Evolutionary conservation across 805 yeast species (phyloP).

Genomic region (Candida lessepsii): DNA sequence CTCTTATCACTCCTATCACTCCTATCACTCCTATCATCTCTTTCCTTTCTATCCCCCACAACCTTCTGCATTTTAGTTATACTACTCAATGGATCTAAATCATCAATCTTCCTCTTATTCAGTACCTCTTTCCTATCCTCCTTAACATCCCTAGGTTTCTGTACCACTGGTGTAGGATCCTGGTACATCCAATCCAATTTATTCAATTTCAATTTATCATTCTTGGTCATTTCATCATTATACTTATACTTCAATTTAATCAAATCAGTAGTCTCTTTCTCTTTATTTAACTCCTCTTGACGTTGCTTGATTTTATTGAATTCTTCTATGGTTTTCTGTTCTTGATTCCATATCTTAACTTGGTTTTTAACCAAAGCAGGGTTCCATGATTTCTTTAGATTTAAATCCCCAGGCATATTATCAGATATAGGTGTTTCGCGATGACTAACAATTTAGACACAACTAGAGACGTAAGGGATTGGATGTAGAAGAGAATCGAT

Average conservation of each 20-base stretch:
- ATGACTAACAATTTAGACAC: no score
- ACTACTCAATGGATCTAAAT: constrained; percentile 11
- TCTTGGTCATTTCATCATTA: constrained; percentile 25
- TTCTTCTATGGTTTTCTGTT: constrained; percentile 75
- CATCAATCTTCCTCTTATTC: constrained; percentile 1
- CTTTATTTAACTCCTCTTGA: constrained; percentile 60
- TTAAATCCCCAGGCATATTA: constrained; percentile 72
- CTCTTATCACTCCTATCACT: neutral
- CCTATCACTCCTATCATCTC: neutral
- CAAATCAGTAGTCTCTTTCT: constrained; percentile 59
- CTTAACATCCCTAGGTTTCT: neutral
- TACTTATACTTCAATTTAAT: constrained; percentile 45
- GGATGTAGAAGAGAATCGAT: no score
- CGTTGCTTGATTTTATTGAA: constrained; percentile 61
- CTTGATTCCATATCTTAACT: constrained; percentile 78
- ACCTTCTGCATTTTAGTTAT: constrained; percentile 1
- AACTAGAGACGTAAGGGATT: no score
- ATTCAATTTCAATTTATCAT: constrained; percentile 36
- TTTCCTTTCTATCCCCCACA: constrained; percentile 2
- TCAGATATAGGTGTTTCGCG: neutral
- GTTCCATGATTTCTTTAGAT: constrained; percentile 94
- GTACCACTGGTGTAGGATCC: constrained; percentile 30
- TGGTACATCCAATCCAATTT: constrained; percentile 89
- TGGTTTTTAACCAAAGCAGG: constrained; percentile 85
- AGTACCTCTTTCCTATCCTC: neutral